These are phyloP conservation scores for Staphylotrichum longicolle DNA, from an alignment of 495 filamentous ascomycete genomes.

Conservation along the genomic window DNA sequence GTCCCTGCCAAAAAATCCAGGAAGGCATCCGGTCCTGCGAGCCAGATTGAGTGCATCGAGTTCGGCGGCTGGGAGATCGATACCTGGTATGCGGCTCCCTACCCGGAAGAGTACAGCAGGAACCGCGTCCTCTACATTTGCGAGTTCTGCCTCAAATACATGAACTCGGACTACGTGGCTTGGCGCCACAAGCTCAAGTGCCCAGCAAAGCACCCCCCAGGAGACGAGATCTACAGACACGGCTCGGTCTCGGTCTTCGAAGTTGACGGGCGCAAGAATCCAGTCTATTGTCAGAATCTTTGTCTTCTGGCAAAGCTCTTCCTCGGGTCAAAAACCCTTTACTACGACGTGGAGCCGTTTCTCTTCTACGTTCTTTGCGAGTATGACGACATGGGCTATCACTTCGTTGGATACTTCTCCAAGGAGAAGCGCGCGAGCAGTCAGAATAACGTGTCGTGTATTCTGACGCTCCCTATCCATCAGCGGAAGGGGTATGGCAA, in stretches of 20 bases:
- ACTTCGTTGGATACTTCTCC: conserved; percentile 98
- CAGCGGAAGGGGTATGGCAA: conserved; percentile 97
- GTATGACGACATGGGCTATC: conserved; percentile 86
- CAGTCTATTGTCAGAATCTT: conserved; percentile 95
- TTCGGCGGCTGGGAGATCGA: conserved; percentile 97
- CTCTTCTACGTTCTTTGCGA: conserved; percentile 98
- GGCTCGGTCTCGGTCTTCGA: conserved; percentile 93
- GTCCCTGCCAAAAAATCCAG: conserved; percentile 47
- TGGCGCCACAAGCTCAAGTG: conserved; percentile 99
- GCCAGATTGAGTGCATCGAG: conserved; percentile 97
- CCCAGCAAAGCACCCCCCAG: conserved; percentile 90
- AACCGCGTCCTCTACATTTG: conserved; percentile 96
- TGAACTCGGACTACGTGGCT: conserved; percentile 97
- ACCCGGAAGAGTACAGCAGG: conserved; percentile 96
- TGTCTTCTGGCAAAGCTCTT: conserved; percentile 96
- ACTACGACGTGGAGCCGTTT: conserved; percentile 98
- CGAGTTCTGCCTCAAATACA: conserved; percentile 98
- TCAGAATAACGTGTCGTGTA: conserved; percentile 96
- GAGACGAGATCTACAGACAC: conserved; percentile 97
- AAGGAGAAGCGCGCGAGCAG: conserved; percentile 97
- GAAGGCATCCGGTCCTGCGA: conserved; percentile 81
- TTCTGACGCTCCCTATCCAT: conserved; percentile 91
- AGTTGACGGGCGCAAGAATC: conserved; percentile 94
- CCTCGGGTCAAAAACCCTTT: conserved; percentile 93
- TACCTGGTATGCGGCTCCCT: conserved; percentile 99